These are phyloP conservation scores for Beauveria asiatica DNA, from an alignment of 2,329 filamentous ascomycete species.

Conservation along the genomic window DNA sequence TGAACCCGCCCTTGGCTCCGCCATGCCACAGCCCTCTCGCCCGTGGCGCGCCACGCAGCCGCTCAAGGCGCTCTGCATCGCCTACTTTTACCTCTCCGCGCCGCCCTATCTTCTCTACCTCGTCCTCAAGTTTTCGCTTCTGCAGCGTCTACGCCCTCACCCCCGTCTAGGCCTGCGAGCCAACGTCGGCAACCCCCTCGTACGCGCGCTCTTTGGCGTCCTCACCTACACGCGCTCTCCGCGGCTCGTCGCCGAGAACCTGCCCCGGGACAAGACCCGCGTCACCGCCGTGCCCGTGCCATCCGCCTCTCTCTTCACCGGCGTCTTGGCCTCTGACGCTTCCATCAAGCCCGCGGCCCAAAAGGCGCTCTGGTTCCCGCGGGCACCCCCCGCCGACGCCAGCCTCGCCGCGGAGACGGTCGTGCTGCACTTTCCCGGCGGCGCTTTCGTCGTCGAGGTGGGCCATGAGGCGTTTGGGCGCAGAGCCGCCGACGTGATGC, in stretches of 20 bases:
- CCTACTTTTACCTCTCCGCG: background rate
- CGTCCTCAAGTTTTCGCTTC: background rate
- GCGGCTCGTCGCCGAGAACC: background rate
- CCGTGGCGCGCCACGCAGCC: constrained; percentile 7
- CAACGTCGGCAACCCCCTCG: constrained; percentile 4
- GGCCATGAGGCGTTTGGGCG: constrained; percentile 20
- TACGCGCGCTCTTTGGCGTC: background rate
- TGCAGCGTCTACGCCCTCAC: background rate
- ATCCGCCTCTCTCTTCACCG: background rate
- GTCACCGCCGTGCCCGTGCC: background rate
- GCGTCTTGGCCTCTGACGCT: background rate
- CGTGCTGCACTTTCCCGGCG: constrained; percentile 23
- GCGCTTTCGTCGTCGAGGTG: constrained; percentile 21
- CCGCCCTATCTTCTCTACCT: constrained; percentile 4
- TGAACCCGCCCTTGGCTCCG: too few species aligned
- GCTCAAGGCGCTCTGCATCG: constrained; percentile 8
- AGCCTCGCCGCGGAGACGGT: constrained; percentile 8
- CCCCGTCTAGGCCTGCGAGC: background rate
- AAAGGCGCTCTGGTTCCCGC: constrained; percentile 8
- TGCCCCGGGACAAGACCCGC: background rate
- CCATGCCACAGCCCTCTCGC: background rate
- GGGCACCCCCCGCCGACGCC: background rate
- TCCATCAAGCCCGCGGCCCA: background rate
- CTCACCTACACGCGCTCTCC: constrained; percentile 1
- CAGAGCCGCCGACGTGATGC: constrained; percentile 17